Evolutionary conservation across 257 asterid genomes (phyloP).

Genomic region (Nyctanthes arbortristis): DNA sequence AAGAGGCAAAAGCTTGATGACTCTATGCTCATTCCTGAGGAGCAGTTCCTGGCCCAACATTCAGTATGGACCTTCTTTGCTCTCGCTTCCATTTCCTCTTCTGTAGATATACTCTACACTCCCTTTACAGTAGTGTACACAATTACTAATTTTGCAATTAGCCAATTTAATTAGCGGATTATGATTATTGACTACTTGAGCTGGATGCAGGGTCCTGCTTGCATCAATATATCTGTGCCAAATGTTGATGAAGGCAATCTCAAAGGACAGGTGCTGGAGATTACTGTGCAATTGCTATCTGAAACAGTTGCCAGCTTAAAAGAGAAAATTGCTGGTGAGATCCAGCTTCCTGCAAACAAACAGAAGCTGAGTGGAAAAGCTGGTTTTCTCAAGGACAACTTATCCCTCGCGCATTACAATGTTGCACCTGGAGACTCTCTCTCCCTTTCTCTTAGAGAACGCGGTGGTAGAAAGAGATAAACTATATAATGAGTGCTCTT

Average conservation of each 20-base stretch:
- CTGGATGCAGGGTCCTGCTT: constrained; percentile 77
- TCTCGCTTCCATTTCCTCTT: not conserved
- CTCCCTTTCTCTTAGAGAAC: constrained; percentile 87
- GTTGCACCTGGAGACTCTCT: constrained; percentile 71
- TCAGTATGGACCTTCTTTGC: constrained; percentile 42
- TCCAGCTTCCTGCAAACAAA: constrained; percentile 91
- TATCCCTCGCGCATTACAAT: constrained; percentile 92
- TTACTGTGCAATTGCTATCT: constrained; percentile 66
- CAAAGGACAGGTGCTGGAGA: constrained; percentile 85
- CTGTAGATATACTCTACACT: not conserved
- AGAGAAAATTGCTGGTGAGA: constrained; percentile 93
- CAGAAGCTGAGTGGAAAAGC: constrained; percentile 98
- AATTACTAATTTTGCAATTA: not conserved
- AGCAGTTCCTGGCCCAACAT: constrained; percentile 77
- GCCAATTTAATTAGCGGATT: not conserved
- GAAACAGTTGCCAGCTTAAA: constrained; percentile 86
- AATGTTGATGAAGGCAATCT: constrained; percentile 88
- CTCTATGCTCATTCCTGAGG: constrained; percentile 79
- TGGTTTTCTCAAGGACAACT: constrained; percentile 94
- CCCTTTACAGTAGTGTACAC: not conserved
- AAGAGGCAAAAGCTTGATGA: constrained; percentile 92
- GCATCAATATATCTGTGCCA: constrained; percentile 70
- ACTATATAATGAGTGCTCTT: constrained; percentile 25
- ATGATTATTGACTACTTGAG: constrained; percentile 9
- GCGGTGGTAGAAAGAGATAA: constrained; percentile 99